Evolutionary conservation across 1,284 basidiomycete genomes (phyloP), one percentile per base, ranked within the genome.

Genomic region (Malassezia restricta): DNA sequence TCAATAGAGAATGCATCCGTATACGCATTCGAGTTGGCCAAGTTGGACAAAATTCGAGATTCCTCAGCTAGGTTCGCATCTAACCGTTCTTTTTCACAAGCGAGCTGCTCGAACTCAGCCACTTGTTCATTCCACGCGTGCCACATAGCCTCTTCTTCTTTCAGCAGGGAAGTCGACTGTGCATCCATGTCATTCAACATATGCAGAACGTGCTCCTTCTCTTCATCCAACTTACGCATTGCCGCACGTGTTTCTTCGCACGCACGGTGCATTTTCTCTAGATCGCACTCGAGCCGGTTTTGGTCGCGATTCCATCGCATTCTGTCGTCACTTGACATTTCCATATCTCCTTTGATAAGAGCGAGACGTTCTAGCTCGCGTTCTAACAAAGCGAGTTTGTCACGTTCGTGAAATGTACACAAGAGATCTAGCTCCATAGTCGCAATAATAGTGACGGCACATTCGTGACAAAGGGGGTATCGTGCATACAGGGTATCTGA

Each of bases 1-100:
- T 91, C 91, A 59, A 99, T 98, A 65, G 89, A 92, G 73, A 99
- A 99, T 0, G 90, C 90, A 68, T 98, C 94, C 61, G 92, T 92
- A 76, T 95, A 98, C 28, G 98, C 94, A 71, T 98, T 98, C 4
- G 91, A 91, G 40, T 84, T 79, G 68, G 92, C 86, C 7, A 99
- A 79, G 65, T 89, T 84, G 62, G 87, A 85, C 12, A 91, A 78
- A 8, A 83, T 84, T 12, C 58, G 56, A 12, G 50, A 40, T 20
- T 73, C 55, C 73, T 75, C 53, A 53, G 66, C 42, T 49, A 75
- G 44, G 1, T 45, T 29, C 9, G 86, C 83, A 11, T 85, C 82
- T 28, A 82, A 78, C 31, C 89, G 75, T 5, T 84, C 82, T 33
- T 83, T 80, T 35, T 85, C 75, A 61, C 84, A 81, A 15, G 82